phyloP scores from a whole-genome alignment of 2,329 filamentous ascomycete species.

The Chaetomiaceae sp. region DNA sequence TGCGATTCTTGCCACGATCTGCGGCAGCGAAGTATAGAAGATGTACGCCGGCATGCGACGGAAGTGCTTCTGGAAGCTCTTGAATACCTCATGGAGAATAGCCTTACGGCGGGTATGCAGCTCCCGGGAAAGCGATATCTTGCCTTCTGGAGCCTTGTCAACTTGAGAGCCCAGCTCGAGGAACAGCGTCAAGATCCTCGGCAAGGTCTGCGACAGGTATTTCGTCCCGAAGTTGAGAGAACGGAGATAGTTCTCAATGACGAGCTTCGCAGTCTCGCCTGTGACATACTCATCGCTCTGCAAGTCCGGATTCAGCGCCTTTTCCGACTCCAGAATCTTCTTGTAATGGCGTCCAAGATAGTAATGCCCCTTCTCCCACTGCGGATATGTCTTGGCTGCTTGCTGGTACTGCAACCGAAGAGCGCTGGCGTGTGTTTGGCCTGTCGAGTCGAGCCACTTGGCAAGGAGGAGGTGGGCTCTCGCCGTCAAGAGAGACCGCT shows the following conservation, averaged over 20 bases:
- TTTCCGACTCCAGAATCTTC: constrained; percentile 88
- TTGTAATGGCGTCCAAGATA: constrained; percentile 97
- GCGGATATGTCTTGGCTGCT: constrained; percentile 63
- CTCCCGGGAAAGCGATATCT: constrained; percentile 48
- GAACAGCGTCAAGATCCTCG: constrained; percentile 89
- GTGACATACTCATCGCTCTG: constrained; percentile 72
- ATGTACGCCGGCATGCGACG: constrained; percentile 66
- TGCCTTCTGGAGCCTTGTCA: constrained; percentile 55
- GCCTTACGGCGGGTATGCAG: constrained; percentile 54
- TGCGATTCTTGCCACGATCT: constrained; percentile 92
- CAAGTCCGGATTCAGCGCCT: constrained; percentile 66
- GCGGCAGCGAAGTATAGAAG: constrained; percentile 78
- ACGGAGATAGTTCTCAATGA: constrained; percentile 89
- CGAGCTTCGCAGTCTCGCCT: constrained; percentile 79
- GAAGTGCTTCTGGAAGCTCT: constrained; percentile 75
- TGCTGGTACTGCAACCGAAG: constrained; percentile 78
- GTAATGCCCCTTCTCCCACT: constrained; percentile 97
- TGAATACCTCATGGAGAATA: constrained; percentile 65
- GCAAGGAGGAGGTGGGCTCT: constrained; percentile 83
- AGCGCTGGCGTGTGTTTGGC: constrained; percentile 79
- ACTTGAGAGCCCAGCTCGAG: constrained; percentile 79
- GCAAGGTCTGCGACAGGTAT: constrained; percentile 91
- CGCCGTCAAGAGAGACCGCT: constrained; percentile 60
- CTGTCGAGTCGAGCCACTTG: constrained; percentile 95
- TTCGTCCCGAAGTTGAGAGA: constrained; percentile 87